Evolutionary conservation across 2,329 filamentous ascomycete genomes (phyloP).

Genomic region (Cadophora malorum): DNA sequence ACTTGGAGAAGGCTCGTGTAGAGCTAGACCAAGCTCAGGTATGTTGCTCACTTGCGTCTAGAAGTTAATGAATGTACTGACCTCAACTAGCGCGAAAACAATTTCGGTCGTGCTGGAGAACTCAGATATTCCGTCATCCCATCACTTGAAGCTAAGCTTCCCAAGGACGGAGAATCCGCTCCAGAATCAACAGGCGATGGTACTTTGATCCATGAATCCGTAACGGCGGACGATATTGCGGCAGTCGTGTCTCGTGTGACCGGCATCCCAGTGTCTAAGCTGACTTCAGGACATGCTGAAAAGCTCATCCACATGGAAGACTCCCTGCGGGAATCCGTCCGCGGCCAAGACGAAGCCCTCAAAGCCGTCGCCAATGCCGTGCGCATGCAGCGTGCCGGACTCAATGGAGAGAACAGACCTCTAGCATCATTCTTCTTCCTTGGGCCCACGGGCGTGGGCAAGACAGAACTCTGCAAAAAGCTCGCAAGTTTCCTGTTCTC

Average conservation of each 20-base stretch:
- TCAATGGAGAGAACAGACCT: conserved; percentile 90
- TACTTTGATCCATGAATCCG: conserved; percentile 85
- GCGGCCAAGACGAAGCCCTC: conserved; percentile 93
- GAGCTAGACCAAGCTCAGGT: conserved; percentile 84
- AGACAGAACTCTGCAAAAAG: conserved; percentile 97
- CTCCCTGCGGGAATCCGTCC: conserved; percentile 79
- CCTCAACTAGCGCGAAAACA: conserved; percentile 66
- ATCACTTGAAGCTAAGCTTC: conserved; percentile 76
- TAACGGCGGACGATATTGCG: conserved; percentile 95
- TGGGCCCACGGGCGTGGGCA: conserved; percentile 94
- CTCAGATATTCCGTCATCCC: conserved; percentile 89
- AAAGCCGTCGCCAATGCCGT: conserved; percentile 92
- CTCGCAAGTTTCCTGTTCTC: conserved; percentile 93
- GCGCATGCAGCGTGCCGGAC: conserved; percentile 87
- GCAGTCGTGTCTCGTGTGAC: conserved; percentile 89
- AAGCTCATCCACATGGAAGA: conserved; percentile 97
- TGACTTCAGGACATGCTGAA: conserved; percentile 92
- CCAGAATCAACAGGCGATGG: conserved; percentile 44
- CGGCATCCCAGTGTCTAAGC: conserved; percentile 85
- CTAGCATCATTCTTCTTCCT: conserved; percentile 97
- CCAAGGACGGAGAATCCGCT: conserved; percentile 46
- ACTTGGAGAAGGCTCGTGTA: conserved; percentile 84
- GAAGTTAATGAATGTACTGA: conserved; percentile 18
- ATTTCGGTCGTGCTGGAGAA: conserved; percentile 91
- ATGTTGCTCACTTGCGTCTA: neutral